phyloP scores from a whole-genome alignment of 768 basidiomycete species.

The Termitomyces heimii region DNA sequence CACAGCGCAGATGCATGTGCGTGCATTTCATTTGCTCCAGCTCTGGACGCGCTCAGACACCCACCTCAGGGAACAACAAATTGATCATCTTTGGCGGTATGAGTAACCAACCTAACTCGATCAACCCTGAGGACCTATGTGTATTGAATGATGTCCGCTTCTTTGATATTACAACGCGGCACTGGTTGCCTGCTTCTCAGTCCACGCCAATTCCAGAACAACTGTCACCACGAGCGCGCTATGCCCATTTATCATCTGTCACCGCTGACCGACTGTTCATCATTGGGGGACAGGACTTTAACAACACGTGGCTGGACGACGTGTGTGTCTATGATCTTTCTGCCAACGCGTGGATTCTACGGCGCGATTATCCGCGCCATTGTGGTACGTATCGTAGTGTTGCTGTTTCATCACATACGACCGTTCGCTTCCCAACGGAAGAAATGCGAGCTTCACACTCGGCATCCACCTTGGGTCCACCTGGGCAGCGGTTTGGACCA shows the following conservation, averaged over 20 bases:
- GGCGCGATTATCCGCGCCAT: conserved; percentile 82
- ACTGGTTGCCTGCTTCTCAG: conserved; percentile 59
- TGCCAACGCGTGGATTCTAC: conserved; percentile 69
- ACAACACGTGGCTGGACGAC: conserved; percentile 91
- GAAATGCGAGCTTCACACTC: conserved; percentile 40
- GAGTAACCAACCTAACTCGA: conserved; percentile 71
- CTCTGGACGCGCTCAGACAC: conserved; percentile 1
- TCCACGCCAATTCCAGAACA: conserved; percentile 35
- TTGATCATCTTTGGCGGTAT: conserved; percentile 95
- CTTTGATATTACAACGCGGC: conserved; percentile 66
- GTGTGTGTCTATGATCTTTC: conserved; percentile 84
- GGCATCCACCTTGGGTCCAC: conserved; percentile 41
- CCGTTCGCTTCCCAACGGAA: conserved; percentile 65
- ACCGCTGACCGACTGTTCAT: conserved; percentile 81
- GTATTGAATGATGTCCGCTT: conserved; percentile 93
- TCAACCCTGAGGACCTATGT: conserved; percentile 73
- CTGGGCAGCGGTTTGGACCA: conserved; percentile 53
- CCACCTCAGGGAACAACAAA: conserved; percentile 73
- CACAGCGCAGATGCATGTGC: conserved; percentile 85
- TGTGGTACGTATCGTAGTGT: conserved; percentile 96
- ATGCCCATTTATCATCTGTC: conserved; percentile 90
- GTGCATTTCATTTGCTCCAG: conserved; percentile 12
- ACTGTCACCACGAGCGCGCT: conserved; percentile 76
- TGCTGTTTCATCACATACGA: conserved; percentile 66
- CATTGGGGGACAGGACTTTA: conserved; percentile 93